Evolutionary conservation across 2,329 filamentous ascomycete species (phyloP).

Genomic region (Dichotomopilus funicola): DNA sequence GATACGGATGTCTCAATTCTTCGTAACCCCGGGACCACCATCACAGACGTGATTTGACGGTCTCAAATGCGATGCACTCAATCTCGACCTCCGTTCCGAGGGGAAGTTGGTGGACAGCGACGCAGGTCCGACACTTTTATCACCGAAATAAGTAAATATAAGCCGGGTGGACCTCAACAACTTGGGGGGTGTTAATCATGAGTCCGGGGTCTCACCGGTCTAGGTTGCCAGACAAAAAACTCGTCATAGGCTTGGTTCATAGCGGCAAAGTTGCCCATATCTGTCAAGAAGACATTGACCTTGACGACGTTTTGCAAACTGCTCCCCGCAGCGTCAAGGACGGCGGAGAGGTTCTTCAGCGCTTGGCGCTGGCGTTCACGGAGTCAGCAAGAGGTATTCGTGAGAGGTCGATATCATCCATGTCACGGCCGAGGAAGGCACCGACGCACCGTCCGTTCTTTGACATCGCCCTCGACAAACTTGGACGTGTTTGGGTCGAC

Average conservation of each 20-base stretch:
- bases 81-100: slow-evolving; percentile 68
- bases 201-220: slow-evolving; percentile 33
- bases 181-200: slow-evolving; percentile 18
- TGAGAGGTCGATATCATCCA: background rate
- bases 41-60: slow-evolving; percentile 5
- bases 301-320: slow-evolving; percentile 57
- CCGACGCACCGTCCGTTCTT: slow-evolving; percentile 42
- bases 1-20: background rate
- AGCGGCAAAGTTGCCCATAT: slow-evolving; percentile 57
- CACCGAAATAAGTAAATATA: background rate
- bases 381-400: background rate
- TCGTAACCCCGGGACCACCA: background rate
- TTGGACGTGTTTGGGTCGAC: slow-evolving; percentile 48
- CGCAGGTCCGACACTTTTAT: slow-evolving; percentile 53
- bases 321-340: slow-evolving; percentile 56
- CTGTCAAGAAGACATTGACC: slow-evolving; percentile 58
- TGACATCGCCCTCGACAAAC: slow-evolving; percentile 50
- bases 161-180: slow-evolving; percentile 24
- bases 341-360: slow-evolving; percentile 51
- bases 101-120: slow-evolving; percentile 67
- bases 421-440: background rate
- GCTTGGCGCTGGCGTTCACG: slow-evolving; percentile 37
- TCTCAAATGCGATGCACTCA: slow-evolving; percentile 55
- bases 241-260: slow-evolving; percentile 52
- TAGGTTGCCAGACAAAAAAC: slow-evolving; percentile 39